A percentile compares a stretch with the other conserved stretches of the same genome.
These are phyloP conservation scores for Usnea hakonensis DNA, from an alignment of 495 filamentous ascomycete species.

Conservation along the genomic window DNA sequence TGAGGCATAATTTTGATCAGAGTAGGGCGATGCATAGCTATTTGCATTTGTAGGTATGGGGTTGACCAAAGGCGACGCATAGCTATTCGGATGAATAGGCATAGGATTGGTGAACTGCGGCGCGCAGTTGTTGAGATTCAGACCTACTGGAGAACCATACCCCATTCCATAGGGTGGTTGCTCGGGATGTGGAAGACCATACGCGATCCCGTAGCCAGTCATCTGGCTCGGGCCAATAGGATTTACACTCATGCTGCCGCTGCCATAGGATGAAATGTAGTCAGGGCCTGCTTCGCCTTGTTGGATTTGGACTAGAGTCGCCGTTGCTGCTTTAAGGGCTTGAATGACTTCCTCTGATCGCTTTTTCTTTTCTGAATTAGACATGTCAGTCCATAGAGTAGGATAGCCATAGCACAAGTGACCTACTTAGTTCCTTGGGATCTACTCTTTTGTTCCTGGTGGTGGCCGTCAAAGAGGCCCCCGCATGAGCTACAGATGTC, in stretches of 20 bases:
- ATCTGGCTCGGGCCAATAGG: neutral
- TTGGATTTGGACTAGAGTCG: neutral
- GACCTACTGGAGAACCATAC: neutral
- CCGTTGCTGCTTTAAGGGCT: neutral
- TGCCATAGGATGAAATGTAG: neutral
- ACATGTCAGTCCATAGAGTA: neutral
- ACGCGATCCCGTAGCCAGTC: neutral
- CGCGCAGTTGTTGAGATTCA: neutral
- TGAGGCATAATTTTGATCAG: neutral
- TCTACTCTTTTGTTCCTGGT: neutral
- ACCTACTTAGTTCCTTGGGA: neutral
- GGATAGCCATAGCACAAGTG: neutral
- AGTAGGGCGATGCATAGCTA: neutral
- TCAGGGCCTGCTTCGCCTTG: neutral
- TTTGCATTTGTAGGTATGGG: neutral
- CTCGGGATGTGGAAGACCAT: neutral
- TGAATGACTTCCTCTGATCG: neutral
- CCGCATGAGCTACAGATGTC: neutral
- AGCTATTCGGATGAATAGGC: too few species aligned
- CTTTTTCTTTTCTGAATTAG: neutral
- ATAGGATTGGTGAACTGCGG: neutral
- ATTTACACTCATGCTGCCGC: neutral
- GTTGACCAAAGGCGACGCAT: neutral
- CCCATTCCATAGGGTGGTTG: neutral
- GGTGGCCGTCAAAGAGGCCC: neutral